Base-by-base conservation (phyloP, 441 rosid species). In the Dalechampia spathulata region DNA sequence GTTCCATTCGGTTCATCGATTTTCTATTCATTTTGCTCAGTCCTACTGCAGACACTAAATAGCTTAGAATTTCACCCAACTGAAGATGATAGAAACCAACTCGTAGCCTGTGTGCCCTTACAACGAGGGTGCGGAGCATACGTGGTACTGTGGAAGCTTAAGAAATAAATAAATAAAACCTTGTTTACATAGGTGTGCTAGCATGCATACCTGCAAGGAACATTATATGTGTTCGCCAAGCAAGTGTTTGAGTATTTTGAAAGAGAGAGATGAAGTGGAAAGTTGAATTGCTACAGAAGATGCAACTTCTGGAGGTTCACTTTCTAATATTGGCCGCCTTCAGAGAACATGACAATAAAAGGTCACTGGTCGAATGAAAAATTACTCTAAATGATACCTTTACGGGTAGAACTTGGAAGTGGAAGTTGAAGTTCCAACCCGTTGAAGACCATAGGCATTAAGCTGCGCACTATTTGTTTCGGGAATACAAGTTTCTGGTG, bases 221-320 rank as follows among this genome's bases (percentile, higher is more conserved):
- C 70, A 69, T 66, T 78, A 89, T 85, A 19, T 83, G 83, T 28
- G 97, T 89, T 80, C 95, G 80, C 94, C 96, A 89, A 69, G 92
- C 88, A 67, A 85, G 60, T 66, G 78, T 60, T 72, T 62, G 84
- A 69, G 77, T 72, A 82, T 83, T 78, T 82, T 65, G 75, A 54
- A 63, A 78, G 74, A 49, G 94, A 78, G 55, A 86, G 60, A 46
- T 75, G 64, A 52, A 92, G 66, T 53, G 44, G 90, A 83, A 56
- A 92, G 96, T 72, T 82, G 85, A 61, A 92, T 69, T 14, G 88
- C 75, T 69, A 82, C 79, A 75, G 66, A 72, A 40, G 88, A 61
- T n/a, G 75, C 63, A 63, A 57, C 54, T 65, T 83, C 84, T 52
- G 77, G 61, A 58, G 60, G 67, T 64, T 71, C 78, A 70, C 74